Base-by-base conservation (phyloP, 106 monocot species). In the Cymbidium sinense region DNA sequence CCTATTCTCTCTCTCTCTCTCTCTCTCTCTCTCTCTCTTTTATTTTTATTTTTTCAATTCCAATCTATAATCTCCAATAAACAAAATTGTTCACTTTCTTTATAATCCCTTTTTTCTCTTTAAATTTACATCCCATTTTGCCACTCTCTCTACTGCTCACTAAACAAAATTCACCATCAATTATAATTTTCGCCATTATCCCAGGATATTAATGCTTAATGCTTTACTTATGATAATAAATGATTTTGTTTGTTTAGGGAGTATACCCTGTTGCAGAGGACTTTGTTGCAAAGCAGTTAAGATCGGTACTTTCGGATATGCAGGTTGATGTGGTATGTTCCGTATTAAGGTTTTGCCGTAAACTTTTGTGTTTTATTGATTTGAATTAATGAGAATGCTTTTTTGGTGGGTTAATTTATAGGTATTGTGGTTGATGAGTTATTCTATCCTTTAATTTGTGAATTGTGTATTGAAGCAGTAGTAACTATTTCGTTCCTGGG, bases 241-340 rank as follows among this genome's bases (percentile, higher is more conserved):
- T 79, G 11, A 31, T 64, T n/a, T n/a, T 76, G 39, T 74, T 39
- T 72, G 28, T 74, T 15, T 28, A 90, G 94, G 90, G 92, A 13
- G 88, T 99, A 31, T 85, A 91, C 76, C 29, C 58, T 7, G 84
- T 99, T 55, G 89, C 89, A 43, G 95, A 90, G 83, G 82, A 83
- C 21, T 90, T 92, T 62, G 84, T 99, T 25, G 87, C 77, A 34
- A 81, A 90, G 82, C 99, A 99, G 85, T 43, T 99, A 73, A 83
- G 81, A 25, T 99, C 99, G 3, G 94, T 99, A 77, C 94, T 99
- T 52, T 90, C 92, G 15, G 99, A 99, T 83, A 99, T 99, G 95
- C 77, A 87, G 12, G 94, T 99, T 36, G 94, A 99, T 82, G 95
- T 99, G 90, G 99, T 95, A 74, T 82, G 79, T 75, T 75, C 4